Conservation (phyloP, 768 basidiomycete genomes). For the Lactarius evosmus region DNA sequence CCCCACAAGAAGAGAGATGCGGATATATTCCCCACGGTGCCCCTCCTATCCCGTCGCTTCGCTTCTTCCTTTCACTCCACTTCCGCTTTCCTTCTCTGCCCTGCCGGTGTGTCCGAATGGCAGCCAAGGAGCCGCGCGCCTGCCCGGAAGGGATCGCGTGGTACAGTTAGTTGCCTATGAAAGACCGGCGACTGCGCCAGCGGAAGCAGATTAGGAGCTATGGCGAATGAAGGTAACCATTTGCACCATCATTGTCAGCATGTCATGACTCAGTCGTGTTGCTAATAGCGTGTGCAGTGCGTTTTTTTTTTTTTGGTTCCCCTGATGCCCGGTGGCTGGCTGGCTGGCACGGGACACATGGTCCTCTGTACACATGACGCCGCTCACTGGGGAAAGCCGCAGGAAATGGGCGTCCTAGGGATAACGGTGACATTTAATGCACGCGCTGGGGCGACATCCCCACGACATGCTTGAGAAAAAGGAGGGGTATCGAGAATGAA, state of each 20-base stretch:
- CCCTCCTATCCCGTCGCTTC: not conserved
- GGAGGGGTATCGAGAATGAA: not conserved
- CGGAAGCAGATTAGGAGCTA: not conserved
- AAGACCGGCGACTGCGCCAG: not conserved
- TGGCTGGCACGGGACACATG: not conserved
- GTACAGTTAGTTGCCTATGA: too few relatives aligned
- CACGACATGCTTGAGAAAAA: not conserved
- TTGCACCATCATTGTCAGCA: not conserved
- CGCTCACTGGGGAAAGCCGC: not conserved
- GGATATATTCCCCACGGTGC: not conserved
- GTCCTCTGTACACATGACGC: not conserved
- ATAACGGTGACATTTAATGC: conserved; percentile 6
- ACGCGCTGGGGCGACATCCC: not conserved
- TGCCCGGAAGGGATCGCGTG: not conserved
- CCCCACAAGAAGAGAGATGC: not conserved
- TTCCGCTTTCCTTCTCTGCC: not conserved
- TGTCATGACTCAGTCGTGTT: not conserved
- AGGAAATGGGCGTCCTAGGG: conserved; percentile 12
- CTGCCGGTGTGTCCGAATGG: not conserved
- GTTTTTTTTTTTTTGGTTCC: not conserved
- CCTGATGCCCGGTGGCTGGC: not conserved
- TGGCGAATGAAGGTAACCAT: not conserved
- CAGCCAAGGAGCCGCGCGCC: not conserved
- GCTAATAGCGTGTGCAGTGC: not conserved
- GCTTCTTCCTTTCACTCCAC: not conserved